Evolutionary conservation across 164 flowering plant species (phyloP).

Genomic region (Annona squamosa): DNA sequence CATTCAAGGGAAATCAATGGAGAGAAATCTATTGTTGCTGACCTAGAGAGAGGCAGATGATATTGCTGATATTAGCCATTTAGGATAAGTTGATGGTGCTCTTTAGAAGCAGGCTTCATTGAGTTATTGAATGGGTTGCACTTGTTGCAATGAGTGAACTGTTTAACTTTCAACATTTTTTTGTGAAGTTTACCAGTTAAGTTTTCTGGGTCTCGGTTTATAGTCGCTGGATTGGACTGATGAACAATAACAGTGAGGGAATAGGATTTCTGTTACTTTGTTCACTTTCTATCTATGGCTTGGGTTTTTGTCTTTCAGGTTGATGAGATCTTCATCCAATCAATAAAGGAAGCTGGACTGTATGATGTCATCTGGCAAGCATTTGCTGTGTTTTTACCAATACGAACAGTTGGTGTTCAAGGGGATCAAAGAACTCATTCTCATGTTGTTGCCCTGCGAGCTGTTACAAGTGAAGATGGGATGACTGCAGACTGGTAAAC

Average conservation of each 20-base stretch:
- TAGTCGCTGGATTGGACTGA: background rate
- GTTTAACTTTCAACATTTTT: background rate
- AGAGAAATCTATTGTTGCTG: no score
- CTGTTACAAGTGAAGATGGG: constrained; percentile 98
- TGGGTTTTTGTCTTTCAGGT: constrained; percentile 38
- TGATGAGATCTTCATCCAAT: constrained; percentile 91
- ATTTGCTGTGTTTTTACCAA: constrained; percentile 84
- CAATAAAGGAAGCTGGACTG: constrained; percentile 89
- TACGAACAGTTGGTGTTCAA: constrained; percentile 89
- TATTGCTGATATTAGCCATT: no score
- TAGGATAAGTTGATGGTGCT: background rate
- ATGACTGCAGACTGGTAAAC: constrained; percentile 98
- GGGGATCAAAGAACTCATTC: constrained; percentile 96
- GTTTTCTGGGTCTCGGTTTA: background rate
- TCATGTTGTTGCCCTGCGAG: constrained; percentile 88
- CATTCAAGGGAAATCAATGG: no score
- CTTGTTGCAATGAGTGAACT: background rate
- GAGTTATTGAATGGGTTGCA: background rate
- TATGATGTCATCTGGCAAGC: constrained; percentile 98
- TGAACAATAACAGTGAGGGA: background rate
- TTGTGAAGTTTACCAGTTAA: background rate
- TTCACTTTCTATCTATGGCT: constrained; percentile 1
- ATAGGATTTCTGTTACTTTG: background rate
- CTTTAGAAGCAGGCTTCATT: background rate
- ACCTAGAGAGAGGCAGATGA: no score